These are phyloP conservation scores for Pleurostoma richardsiae DNA, from an alignment of 2,329 filamentous ascomycete species.

Conservation along the genomic window DNA sequence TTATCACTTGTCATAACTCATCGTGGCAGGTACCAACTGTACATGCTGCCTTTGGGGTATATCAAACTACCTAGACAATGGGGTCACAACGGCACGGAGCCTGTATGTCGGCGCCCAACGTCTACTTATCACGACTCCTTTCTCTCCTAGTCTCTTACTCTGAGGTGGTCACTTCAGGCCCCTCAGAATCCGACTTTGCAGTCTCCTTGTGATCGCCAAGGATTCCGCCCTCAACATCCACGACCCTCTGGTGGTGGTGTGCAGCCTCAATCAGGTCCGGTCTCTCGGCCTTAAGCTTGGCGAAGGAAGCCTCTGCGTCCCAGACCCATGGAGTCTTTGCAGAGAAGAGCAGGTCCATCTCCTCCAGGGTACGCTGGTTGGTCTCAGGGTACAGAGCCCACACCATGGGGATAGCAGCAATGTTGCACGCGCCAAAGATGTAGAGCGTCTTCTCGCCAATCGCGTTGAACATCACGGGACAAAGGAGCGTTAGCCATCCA, in stretches of 20 bases:
- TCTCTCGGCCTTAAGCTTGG: slow-evolving; percentile 11
- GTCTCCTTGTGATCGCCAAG: background rate
- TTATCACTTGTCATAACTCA: too few species aligned
- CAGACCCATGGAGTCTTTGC: slow-evolving; percentile 22
- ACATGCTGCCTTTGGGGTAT: too few species aligned
- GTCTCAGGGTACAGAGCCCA: slow-evolving; percentile 73
- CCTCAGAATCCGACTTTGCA: too few species aligned
- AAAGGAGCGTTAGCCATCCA: slow-evolving; percentile 32
- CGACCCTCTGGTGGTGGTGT: background rate
- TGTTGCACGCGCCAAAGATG: slow-evolving; percentile 66
- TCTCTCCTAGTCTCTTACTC: too few species aligned
- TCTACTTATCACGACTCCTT: too few species aligned
- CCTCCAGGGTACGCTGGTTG: slow-evolving; percentile 68
- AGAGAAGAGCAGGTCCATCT: slow-evolving; percentile 70
- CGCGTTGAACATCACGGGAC: slow-evolving; percentile 55
- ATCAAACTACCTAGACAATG: too few species aligned
- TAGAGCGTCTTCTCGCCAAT: slow-evolving; percentile 69
- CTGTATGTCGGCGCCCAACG: too few species aligned
- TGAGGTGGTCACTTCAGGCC: too few species aligned
- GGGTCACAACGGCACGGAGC: too few species aligned
- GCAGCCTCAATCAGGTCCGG: slow-evolving; percentile 9
- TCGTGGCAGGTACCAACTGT: too few species aligned
- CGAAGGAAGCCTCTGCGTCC: slow-evolving; percentile 13
- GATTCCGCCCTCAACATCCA: slow-evolving; percentile 18
- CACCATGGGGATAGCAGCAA: slow-evolving; percentile 61